Evolutionary conservation across 2,329 filamentous ascomycete species (phyloP).

Genomic region (Lecanicillium sp.): DNA sequence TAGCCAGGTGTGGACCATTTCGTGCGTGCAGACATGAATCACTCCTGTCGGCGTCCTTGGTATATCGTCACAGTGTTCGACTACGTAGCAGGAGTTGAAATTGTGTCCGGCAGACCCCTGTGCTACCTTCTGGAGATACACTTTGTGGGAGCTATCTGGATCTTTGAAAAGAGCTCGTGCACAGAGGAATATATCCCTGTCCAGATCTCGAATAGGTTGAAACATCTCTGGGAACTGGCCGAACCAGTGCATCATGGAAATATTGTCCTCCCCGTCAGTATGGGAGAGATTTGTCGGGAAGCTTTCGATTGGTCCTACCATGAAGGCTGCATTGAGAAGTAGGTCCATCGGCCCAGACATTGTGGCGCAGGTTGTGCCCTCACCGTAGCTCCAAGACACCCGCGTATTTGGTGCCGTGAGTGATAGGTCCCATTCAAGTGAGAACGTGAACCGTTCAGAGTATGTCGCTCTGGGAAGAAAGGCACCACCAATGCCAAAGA

Average conservation of each 20-base stretch:
- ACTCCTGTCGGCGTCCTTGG: background rate
- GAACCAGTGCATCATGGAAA: background rate
- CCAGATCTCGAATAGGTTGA: background rate
- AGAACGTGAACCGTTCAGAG: background rate
- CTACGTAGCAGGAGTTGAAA: background rate
- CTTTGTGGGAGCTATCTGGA: background rate
- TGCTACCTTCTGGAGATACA: background rate
- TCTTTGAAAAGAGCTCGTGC: background rate
- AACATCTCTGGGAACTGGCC: background rate
- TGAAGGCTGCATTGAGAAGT: background rate
- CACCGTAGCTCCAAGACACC: background rate
- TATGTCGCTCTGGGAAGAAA: background rate
- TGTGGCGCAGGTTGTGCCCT: background rate
- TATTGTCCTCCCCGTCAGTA: background rate
- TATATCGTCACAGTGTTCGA: conserved; percentile 1
- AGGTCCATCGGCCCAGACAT: background rate
- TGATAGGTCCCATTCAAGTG: background rate
- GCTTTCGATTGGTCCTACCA: background rate
- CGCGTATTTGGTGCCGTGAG: background rate
- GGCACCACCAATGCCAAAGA: background rate
- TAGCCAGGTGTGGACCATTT: conserved; percentile 1
- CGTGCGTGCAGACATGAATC: background rate
- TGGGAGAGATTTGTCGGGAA: background rate
- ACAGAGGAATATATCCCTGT: background rate
- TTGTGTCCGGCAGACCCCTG: background rate